Base-by-base conservation (phyloP, 1,284 basidiomycete genomes). In the Vanrija sp. region DNA sequence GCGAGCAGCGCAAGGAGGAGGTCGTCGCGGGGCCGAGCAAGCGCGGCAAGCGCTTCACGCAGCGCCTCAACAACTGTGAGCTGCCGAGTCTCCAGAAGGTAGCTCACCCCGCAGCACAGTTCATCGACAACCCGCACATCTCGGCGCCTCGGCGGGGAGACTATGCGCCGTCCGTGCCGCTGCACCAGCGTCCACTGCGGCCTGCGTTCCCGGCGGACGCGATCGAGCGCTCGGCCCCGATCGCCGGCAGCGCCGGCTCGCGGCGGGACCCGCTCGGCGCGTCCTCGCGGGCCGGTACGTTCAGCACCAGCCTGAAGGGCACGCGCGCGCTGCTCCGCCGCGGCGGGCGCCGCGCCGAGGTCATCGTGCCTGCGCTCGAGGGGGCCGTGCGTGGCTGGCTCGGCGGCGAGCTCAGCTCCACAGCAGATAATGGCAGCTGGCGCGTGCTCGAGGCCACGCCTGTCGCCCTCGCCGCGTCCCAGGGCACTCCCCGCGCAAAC, bases 1-100 rank as follows among this genome's bases (percentile, higher is more conserved):
- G 63, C n/a, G 69, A 68, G 6, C 12, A 51, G 39, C 45, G 52
- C 16, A 23, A 25, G 18, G 59, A 53, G 4, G 59, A 58, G 8
- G 46, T 53, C 23, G 40, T 47, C 7, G 51, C 43, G 8, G 52
- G 25, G 8, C 46, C 40, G 3, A 52, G 50, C 34, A 55, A 42
- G 51, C 57, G 45, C 43, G 61, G 75, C 3, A 76, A 75, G 55
- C 60, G 73, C n/a, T 65, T 71, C 12, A 52, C 72, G 21, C 61
- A 74, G 44, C 54, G 75, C 18, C 57, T 66, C 47, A 74, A 77
- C 57, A 77, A 77, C 61, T 72, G 73, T 73, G 29, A 38, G 69
- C 38, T 10, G 34, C n/a, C n/a, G n/a, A n/a, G n/a, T n/a, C n/a
- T n/a, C n/a, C n/a, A n/a, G n/a, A n/a, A n/a, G n/a, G n/a, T n/a